Base-by-base conservation (phyloP, 225 moss, liverwort and hornwort genomes). In the Marchantia paleacea region DNA sequence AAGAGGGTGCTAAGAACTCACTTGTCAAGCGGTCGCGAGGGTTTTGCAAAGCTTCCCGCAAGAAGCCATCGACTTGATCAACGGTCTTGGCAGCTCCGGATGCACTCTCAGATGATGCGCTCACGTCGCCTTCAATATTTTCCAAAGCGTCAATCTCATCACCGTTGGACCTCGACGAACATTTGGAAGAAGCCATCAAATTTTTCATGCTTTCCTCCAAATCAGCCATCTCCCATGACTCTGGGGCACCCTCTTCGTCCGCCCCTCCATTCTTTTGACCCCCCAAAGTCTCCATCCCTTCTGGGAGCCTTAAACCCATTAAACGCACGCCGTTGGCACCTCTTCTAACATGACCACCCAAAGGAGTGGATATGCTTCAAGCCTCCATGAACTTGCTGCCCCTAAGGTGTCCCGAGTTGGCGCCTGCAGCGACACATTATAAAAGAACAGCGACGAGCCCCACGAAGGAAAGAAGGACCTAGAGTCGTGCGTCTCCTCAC, bases 141-240 rank as follows among this genome's bases (percentile, higher is more conserved):
- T 89, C 94, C 30, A 83, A 63, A 25, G 60, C 52, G 15, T 73
- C 80, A 29, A 88, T 80, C 60, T 82, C 73, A 24, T 90, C 90
- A n/a, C 62, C 81, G 50, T 75, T 68, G 47, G 84, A 81, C 65
- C 77, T 84, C 67, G 91, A 84, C 12, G 82, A 79, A 51, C 86
- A 83, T 74, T 92, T 84, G 75, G 89, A 80, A 19, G 88, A 75
- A 24, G 82, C 69, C 78, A 94, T 80, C 84, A 93, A 82, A 62
- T 84, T 90, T 76, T 91, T 90, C 92, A 99, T 90, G 72, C 87
- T 95, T 74, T 91, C 92, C 87, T 94, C 97, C 85, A 95, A 87
- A 84, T 93, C 93, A 79, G 92, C 95, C 91, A 92, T 89, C 85
- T 99, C 97, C 97, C 97, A 99, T 22, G 97, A 99, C 77, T 95